Percentiles rank a stretch among this genome's conserved stretches.
Evolutionary conservation across 78 protist genomes (phyloP).

Genomic region (Dictyostelium citrinum): DNA sequence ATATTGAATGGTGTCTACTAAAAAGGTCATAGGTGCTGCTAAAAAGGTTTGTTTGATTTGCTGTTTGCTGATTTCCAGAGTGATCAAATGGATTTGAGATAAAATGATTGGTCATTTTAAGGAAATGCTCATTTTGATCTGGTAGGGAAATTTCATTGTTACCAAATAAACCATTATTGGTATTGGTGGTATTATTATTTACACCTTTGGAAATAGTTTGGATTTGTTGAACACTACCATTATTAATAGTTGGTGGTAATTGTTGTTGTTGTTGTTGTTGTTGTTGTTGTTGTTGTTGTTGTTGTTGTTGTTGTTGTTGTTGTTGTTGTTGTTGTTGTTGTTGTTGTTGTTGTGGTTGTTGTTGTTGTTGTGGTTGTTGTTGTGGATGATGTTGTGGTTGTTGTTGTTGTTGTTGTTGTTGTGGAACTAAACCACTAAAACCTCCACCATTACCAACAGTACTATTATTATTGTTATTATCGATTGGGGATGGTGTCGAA

Average conservation of each 20-base stretch:
- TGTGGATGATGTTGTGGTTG: not conserved
- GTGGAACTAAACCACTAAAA: not conserved
- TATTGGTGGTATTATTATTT: not conserved
- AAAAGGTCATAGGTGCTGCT: not conserved
- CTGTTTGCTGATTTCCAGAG: not conserved
- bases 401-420: not conserved
- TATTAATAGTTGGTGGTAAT: not conserved
- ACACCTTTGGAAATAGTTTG: not conserved
- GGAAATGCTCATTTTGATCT: not conserved
- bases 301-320: not conserved
- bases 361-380: not conserved
- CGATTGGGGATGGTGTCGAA: not conserved
- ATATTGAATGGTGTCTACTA: constrained; percentile 4
- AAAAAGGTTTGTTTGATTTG: not conserved
- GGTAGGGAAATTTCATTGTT: not conserved
- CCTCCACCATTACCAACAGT: not conserved
- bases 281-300: not conserved
- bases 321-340: not conserved
- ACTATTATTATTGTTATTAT: not conserved
- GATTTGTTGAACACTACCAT: not conserved
- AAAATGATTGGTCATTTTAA: not conserved
- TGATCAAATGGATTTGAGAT: not conserved
- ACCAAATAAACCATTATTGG: not conserved
- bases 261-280: not conserved
- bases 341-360: not conserved